Conservation (phyloP, 139 green algal genomes). For the Asterochloris erici region DNA sequence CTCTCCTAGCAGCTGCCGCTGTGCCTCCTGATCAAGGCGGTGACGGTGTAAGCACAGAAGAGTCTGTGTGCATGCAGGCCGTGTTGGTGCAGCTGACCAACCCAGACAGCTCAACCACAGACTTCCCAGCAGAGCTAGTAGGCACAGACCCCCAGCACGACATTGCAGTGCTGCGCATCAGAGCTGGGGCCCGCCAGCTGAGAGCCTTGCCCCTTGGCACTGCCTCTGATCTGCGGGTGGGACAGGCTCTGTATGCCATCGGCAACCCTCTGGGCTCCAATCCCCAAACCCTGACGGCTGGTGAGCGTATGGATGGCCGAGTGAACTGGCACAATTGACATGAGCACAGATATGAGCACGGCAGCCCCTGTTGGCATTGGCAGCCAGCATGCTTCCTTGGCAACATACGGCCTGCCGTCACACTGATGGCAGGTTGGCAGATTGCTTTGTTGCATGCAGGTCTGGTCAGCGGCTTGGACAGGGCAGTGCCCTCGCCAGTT, state of each 20-base stretch:
- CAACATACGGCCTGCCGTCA: no score
- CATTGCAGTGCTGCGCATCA: constrained; percentile 47
- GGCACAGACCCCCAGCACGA: constrained; percentile 44
- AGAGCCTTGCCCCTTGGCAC: constrained; percentile 29
- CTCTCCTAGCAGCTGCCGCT: no score
- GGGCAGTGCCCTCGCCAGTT: constrained; percentile 57
- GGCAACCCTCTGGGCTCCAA: constrained; percentile 48
- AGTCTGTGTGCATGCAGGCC: no score
- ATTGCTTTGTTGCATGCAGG: no score
- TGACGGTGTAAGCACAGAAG: no score
- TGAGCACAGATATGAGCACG: no score
- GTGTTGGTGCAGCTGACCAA: no score
- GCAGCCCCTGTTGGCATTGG: no score
- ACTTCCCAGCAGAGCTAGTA: constrained; percentile 24
- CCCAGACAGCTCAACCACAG: not conserved
- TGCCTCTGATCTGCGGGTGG: constrained; percentile 47
- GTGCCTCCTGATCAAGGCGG: no score
- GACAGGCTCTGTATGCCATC: constrained; percentile 65
- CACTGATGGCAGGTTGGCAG: no score
- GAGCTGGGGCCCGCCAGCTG: constrained; percentile 5
- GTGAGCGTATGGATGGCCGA: constrained; percentile 6
- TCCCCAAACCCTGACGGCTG: constrained; percentile 42
- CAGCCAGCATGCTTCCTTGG: no score
- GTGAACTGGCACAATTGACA: no score
- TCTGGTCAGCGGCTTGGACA: constrained; percentile 57